Conservation (phyloP, 129 eudicot species). For the Chrysanthemum lavandulifolium region DNA sequence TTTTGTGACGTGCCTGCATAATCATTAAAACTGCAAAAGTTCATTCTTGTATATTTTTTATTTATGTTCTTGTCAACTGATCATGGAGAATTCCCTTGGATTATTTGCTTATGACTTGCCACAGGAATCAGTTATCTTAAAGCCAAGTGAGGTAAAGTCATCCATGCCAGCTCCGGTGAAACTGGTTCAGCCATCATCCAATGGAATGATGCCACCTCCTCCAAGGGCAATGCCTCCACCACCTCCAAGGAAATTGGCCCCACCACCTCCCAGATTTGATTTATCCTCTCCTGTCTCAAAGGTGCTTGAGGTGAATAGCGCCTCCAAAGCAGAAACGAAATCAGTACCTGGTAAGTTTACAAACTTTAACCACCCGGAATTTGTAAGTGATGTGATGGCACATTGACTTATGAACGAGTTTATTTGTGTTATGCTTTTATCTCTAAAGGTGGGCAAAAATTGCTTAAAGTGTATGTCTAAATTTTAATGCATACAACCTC, state of each 20-base stretch:
- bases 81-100: slow-evolving; percentile 29
- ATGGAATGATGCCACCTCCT: slow-evolving; percentile 46
- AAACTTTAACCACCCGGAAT: slow-evolving; percentile 12
- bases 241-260: slow-evolving; percentile 23
- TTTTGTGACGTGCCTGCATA: slow-evolving; percentile 10
- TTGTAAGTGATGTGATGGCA: not conserved
- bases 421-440: too few relatives aligned
- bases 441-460: too few relatives aligned
- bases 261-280: slow-evolving; percentile 20
- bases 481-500: too few relatives aligned
- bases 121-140: slow-evolving; percentile 55
- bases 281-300: slow-evolving; percentile 21
- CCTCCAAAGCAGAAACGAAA: slow-evolving; percentile 37
- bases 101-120: slow-evolving; percentile 40
- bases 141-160: slow-evolving; percentile 42
- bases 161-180: slow-evolving; percentile 49
- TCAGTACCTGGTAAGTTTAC: slow-evolving; percentile 64
- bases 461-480: too few relatives aligned
- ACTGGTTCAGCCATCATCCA: slow-evolving; percentile 39
- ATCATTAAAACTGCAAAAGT: not conserved
- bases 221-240: slow-evolving; percentile 25
- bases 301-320: slow-evolving; percentile 28
- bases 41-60: not conserved
- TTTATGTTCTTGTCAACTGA: slow-evolving; percentile 24
- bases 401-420: too few relatives aligned